Base-by-base conservation (phyloP, 108 stramenopile genomes). In the Cylindrotheca closterium region DNA sequence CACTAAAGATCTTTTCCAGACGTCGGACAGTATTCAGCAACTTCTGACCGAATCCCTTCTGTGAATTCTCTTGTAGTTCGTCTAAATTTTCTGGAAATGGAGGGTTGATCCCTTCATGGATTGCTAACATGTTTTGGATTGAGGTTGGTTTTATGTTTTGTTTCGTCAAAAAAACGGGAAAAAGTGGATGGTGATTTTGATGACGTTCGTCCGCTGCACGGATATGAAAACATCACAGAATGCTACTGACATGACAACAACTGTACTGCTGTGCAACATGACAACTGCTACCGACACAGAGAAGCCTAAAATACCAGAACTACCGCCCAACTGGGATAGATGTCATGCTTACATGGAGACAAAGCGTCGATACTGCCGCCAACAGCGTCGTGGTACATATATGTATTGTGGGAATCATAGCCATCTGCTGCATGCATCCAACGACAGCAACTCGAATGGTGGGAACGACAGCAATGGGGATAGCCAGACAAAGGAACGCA, bases 321-420 rank as follows among this genome's bases (percentile, higher is more conserved):
- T 57, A n/a, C 85, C 88, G 17, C 54, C 62, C 0, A 69, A 75
- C 58, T 93, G 92, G 92, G 75, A 70, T 58, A 82, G 92, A 46
- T 93, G 92, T 42, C 88, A 82, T 58, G 84, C 70, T 25, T 93
- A 75, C 52, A 63, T 84, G 30, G 61, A 70, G 47, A 17, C 47
- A 25, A 88, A 88, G 59, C 60, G 69, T 21, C 63, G 85, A 28
- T 89, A 75, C 34, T 93, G 88, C 62, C 86, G 88, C 32, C 71
- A 61, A 51, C 81, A 34, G 33, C 63, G 48, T 32, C 57, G 53
- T 8, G 28, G 34, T 12, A 57, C 58, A 33, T 74, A 1, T 22
- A 67, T 51, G 52, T 80, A 63, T 70, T 84, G 78, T 57, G 76
- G 78, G 18, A 81, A 74, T 37, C 74, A 84, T 68, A 64, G 59